These are phyloP conservation scores for Aureobasidium sp. DNA, from an alignment of 2,329 filamentous ascomycete species.

Conservation along the genomic window DNA sequence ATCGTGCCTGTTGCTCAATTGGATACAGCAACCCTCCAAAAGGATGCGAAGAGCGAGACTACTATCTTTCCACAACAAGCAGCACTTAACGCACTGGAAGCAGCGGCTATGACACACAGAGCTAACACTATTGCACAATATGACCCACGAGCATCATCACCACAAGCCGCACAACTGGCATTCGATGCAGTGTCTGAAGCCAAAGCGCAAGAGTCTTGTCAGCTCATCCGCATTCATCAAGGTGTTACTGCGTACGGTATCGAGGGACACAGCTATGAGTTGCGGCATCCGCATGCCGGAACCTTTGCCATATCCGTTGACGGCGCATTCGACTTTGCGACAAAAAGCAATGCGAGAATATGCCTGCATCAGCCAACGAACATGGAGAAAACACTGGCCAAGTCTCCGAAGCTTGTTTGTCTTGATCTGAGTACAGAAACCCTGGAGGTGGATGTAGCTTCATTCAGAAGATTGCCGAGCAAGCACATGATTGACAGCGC, in stretches of 20 bases:
- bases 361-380: constrained; percentile 31
- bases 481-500: constrained; percentile 38
- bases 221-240: constrained; percentile 54
- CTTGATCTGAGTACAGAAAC: constrained; percentile 36
- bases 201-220: constrained; percentile 60
- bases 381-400: constrained; percentile 29
- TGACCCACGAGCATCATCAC: constrained; percentile 57
- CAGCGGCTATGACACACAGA: constrained; percentile 36
- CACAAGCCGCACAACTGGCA: constrained; percentile 51
- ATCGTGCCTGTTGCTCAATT: constrained; percentile 13
- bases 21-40: background rate
- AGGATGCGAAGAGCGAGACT: constrained; percentile 19
- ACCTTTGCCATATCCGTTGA: constrained; percentile 34
- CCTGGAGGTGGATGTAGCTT: constrained; percentile 35
- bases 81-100: constrained; percentile 36
- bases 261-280: constrained; percentile 31
- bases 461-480: constrained; percentile 34
- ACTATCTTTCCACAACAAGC: constrained; percentile 39
- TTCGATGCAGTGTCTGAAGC: constrained; percentile 52
- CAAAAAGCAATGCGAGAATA: constrained; percentile 19
- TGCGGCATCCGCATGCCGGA: constrained; percentile 38
- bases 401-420: constrained; percentile 32
- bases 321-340: constrained; percentile 19
- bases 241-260: constrained; percentile 19
- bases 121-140: constrained; percentile 50